Conservation (phyloP, 2,329 filamentous ascomycete genomes). For the Xylaria polymorpha region DNA sequence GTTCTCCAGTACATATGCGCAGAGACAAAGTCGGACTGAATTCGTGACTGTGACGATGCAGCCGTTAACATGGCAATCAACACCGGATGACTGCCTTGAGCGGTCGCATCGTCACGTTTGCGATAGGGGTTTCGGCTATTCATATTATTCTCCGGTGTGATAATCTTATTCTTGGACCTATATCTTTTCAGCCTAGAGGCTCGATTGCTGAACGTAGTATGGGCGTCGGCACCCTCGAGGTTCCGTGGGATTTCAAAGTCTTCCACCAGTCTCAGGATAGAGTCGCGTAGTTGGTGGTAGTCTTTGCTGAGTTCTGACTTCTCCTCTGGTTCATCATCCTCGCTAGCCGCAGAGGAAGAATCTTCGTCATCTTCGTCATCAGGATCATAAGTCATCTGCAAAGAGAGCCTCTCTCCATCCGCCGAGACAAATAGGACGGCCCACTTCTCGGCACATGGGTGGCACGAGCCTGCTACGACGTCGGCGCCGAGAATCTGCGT, state of each 20-base stretch:
- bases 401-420: conserved; percentile 76
- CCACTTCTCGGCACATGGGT: conserved; percentile 87
- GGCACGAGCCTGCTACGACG: conserved; percentile 73
- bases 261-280: conserved; percentile 82
- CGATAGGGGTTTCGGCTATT: conserved; percentile 70
- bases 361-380: conserved; percentile 73
- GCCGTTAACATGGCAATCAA: conserved; percentile 80
- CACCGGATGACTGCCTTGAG: conserved; percentile 59
- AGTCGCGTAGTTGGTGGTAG: conserved; percentile 83
- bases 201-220: conserved; percentile 77
- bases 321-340: conserved; percentile 71
- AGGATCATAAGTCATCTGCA: conserved; percentile 77
- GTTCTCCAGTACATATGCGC: conserved; percentile 89
- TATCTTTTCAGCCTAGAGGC: conserved; percentile 71
- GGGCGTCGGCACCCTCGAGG: conserved; percentile 67
- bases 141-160: conserved; percentile 62
- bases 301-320: conserved; percentile 77
- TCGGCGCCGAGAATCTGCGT: conserved; percentile 72
- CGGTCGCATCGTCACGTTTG: conserved; percentile 45
- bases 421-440: conserved; percentile 81
- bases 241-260: conserved; percentile 83
- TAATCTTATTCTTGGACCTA: conserved; percentile 68
- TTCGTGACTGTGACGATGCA: conserved; percentile 80
- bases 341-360: conserved; percentile 68
- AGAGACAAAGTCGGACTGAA: conserved; percentile 83